These are phyloP conservation scores for Monilinia vaccinii-corymbosi DNA, from an alignment of 2,329 filamentous ascomycete species.

Conservation along the genomic window DNA sequence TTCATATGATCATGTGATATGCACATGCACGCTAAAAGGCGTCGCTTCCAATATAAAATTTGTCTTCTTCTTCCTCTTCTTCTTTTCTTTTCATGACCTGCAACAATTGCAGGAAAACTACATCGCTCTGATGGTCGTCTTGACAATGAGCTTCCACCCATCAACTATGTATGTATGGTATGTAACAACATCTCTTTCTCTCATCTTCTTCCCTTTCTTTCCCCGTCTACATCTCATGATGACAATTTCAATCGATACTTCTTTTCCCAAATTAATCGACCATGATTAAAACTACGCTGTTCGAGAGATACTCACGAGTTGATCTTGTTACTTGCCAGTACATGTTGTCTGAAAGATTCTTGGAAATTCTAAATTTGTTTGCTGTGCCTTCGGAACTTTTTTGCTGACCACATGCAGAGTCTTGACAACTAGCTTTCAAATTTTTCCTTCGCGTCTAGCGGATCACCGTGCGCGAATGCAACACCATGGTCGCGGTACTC, in stretches of 20 bases:
- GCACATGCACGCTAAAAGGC: neutral
- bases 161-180: constrained; percentile 16
- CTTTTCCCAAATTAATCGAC: constrained; percentile 85
- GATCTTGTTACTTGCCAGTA: constrained; percentile 89
- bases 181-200: neutral
- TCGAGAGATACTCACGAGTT: constrained; percentile 50
- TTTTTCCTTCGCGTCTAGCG: neutral
- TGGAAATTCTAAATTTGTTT: neutral
- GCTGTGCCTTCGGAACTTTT: constrained; percentile 7
- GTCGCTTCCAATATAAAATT: constrained; percentile 9
- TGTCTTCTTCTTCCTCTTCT: neutral
- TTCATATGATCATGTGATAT: neutral
- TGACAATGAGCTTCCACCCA: neutral
- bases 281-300: constrained; percentile 67
- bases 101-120: neutral
- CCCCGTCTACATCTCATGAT: constrained; percentile 45
- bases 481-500: neutral
- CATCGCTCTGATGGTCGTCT: neutral
- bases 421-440: constrained; percentile 7
- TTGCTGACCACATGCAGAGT: constrained; percentile 19
- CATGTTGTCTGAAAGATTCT: constrained; percentile 58
- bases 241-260: constrained; percentile 54
- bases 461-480: neutral
- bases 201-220: constrained; percentile 1
- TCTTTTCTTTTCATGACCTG: neutral